Evolutionary conservation across 2,329 filamentous ascomycete species (phyloP).

Genomic region (Trichoderma cornu-damae): DNA sequence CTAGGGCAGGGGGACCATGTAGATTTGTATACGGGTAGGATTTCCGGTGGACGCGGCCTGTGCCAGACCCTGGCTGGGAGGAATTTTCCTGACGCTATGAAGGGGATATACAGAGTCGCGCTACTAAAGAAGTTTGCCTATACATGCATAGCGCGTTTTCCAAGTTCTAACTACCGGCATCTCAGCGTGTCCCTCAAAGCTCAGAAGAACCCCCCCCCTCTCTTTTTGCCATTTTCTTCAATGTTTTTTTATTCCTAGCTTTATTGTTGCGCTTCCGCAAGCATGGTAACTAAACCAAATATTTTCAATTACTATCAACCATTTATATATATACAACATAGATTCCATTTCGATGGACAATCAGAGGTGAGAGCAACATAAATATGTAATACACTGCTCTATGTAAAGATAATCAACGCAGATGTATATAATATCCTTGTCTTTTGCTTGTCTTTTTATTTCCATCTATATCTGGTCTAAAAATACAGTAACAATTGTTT

Average conservation of each 20-base stretch:
- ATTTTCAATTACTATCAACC: too few species aligned
- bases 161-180: not conserved
- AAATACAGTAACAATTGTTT: not conserved
- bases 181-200: not conserved
- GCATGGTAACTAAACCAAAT: too few species aligned
- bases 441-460: not conserved
- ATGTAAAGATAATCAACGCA: too few species aligned
- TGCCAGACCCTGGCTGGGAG: not conserved
- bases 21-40: not conserved
- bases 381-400: too few species aligned
- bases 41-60: not conserved
- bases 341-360: too few species aligned
- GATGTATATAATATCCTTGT: too few species aligned
- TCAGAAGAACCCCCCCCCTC: too few species aligned
- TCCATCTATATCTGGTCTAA: not conserved
- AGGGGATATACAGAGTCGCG: not conserved
- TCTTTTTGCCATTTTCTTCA: too few species aligned
- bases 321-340: too few species aligned
- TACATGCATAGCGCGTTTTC: not conserved
- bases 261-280: too few species aligned
- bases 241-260: too few species aligned
- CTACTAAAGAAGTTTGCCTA: constrained; percentile 1
- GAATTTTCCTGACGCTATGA: not conserved
- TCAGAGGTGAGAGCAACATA: too few species aligned
- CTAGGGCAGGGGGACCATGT: not conserved